Evolutionary conservation across 768 basidiomycete genomes (phyloP).

Genomic region (Trametes cubensis): DNA sequence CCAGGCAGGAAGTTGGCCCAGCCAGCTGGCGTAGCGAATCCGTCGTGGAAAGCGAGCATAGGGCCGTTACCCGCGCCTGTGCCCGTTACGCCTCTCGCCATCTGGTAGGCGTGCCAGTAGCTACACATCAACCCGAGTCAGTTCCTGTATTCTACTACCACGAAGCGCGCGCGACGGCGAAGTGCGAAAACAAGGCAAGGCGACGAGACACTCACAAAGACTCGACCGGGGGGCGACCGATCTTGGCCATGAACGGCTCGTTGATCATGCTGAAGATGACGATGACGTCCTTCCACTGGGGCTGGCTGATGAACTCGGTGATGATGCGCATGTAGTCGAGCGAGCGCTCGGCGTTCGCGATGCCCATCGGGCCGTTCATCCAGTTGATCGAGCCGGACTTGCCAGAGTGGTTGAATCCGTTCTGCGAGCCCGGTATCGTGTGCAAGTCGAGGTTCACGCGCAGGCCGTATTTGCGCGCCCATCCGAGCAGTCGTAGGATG

Average conservation of each 20-base stretch:
- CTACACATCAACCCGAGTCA: conserved; percentile 44
- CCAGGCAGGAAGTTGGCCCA: conserved; percentile 44
- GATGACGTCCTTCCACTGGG: conserved; percentile 65
- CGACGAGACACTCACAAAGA: conserved; percentile 52
- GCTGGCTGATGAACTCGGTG: conserved; percentile 81
- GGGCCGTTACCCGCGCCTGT: conserved; percentile 64
- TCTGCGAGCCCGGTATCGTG: conserved; percentile 78
- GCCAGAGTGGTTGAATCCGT: conserved; percentile 68
- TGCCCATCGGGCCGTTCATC: conserved; percentile 74
- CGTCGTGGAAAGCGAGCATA: conserved; percentile 55
- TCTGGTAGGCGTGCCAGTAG: conserved; percentile 59
- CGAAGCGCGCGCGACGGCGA: conserved; percentile 11
- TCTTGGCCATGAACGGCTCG: conserved; percentile 54
- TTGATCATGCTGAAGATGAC: conserved; percentile 67
- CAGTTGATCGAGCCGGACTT: conserved; percentile 63
- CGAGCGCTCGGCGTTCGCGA: conserved; percentile 82
- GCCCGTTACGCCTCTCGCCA: conserved; percentile 75
- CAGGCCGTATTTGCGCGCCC: conserved; percentile 91
- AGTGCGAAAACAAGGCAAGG: too few species aligned
- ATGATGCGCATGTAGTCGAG: conserved; percentile 75
- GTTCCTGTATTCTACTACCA: conserved; percentile 32
- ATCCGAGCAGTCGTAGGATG: conserved; percentile 71
- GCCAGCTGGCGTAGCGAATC: conserved; percentile 50
- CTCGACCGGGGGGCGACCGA: conserved; percentile 56
- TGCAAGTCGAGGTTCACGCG: conserved; percentile 82